phyloP scores from a whole-genome alignment of 768 basidiomycete genomes.

The Lenzites betulinus region DNA sequence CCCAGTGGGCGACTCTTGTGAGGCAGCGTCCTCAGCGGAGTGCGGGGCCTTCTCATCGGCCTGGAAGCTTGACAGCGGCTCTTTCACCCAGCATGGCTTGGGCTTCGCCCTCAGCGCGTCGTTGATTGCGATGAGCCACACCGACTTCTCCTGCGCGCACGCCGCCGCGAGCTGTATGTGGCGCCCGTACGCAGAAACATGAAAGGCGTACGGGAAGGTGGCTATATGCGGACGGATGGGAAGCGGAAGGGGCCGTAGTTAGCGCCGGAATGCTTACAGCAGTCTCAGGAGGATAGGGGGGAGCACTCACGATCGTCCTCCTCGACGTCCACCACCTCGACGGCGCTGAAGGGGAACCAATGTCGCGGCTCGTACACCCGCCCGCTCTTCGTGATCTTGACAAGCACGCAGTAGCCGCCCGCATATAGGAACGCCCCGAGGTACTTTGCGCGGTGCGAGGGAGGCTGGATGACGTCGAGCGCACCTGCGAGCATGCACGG shows the following conservation, averaged over 20 bases:
- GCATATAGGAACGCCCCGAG: constrained; percentile 87
- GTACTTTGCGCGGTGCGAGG: constrained; percentile 60
- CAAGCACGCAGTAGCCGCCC: constrained; percentile 83
- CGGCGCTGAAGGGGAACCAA: constrained; percentile 81
- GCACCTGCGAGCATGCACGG: constrained; percentile 81
- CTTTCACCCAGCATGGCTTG: constrained; percentile 48
- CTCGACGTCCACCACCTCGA: constrained; percentile 67
- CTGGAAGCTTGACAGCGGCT: constrained; percentile 65
- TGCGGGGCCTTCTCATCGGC: constrained; percentile 43
- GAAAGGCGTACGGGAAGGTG: constrained; percentile 74
- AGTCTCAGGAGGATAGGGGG: background rate
- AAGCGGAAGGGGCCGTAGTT: background rate
- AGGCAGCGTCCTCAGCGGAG: constrained; percentile 24
- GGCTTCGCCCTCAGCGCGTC: constrained; percentile 47
- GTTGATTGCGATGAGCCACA: constrained; percentile 79
- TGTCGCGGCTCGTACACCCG: constrained; percentile 84
- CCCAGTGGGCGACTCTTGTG: constrained; percentile 14
- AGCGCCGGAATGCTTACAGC: background rate
- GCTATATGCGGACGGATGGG: constrained; percentile 43
- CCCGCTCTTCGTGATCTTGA: constrained; percentile 76
- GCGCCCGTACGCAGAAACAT: constrained; percentile 66
- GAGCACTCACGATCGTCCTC: constrained; percentile 77
- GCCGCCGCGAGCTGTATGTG: constrained; percentile 86
- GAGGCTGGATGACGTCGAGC: constrained; percentile 82
- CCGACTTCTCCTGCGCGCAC: constrained; percentile 78